Percentiles rank a stretch among this genome's conserved stretches.
Conservation (phyloP, 208 protist species). For the Acanthamoeba sp. region DNA sequence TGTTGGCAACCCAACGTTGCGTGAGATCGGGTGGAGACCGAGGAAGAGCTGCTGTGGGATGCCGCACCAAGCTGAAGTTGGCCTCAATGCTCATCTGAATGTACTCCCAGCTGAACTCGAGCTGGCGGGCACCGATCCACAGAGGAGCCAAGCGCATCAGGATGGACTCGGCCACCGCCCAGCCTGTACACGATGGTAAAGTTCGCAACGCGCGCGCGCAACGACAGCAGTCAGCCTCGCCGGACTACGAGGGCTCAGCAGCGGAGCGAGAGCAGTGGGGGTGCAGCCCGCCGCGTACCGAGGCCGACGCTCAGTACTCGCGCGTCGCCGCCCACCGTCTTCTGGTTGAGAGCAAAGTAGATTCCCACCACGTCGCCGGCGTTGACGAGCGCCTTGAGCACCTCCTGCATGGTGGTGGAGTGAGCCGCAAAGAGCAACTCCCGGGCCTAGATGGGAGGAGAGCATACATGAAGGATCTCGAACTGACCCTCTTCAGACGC, state of each 20-base stretch:
- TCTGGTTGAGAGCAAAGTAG: conserved; percentile 68
- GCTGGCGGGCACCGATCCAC: conserved; percentile 61
- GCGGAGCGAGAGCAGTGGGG: too few species aligned
- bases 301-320: conserved; percentile 51
- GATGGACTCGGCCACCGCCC: conserved; percentile 65
- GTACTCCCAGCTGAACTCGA: conserved; percentile 74
- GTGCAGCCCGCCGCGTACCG: neutral
- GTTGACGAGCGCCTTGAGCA: conserved; percentile 44
- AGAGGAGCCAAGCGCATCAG: conserved; percentile 64
- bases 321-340: conserved; percentile 61
- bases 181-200: neutral
- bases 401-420: neutral
- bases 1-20: too few species aligned
- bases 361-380: conserved; percentile 35
- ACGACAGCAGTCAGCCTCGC: too few species aligned
- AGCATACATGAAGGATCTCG: conserved; percentile 47
- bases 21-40: neutral
- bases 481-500: conserved; percentile 36
- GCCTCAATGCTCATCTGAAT: conserved; percentile 44
- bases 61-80: conserved; percentile 72
- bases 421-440: neutral
- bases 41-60: neutral
- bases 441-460: neutral
- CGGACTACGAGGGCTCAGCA: too few species aligned
- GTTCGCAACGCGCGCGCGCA: too few species aligned